Conservation (phyloP, 73 alveolate genomes). For the Paramecium octaurelia region DNA sequence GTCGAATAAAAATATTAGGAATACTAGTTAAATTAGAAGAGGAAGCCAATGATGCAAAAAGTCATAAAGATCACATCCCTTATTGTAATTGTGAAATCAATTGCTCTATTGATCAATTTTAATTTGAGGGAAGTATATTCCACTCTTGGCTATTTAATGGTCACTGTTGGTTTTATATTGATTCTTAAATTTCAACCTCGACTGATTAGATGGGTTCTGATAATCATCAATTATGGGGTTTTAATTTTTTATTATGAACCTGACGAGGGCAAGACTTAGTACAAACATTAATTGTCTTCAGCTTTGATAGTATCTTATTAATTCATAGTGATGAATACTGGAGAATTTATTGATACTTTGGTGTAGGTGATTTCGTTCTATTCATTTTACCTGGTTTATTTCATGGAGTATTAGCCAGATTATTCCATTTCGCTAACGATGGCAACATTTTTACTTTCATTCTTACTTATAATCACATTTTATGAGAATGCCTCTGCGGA, state of each 20-base stretch:
- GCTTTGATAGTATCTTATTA: not conserved
- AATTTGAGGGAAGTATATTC: not conserved
- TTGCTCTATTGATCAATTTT: not conserved
- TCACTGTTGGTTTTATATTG: not conserved
- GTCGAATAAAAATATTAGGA: not conserved
- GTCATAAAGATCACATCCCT: not conserved
- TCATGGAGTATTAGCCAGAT: not conserved
- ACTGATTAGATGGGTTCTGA: not conserved
- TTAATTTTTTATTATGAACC: not conserved
- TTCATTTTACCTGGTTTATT: not conserved
- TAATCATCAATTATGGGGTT: not conserved
- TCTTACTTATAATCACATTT: not conserved
- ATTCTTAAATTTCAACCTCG: not conserved
- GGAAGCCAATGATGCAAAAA: not conserved
- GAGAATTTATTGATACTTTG: not conserved
- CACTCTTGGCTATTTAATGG: not conserved
- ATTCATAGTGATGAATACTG: not conserved
- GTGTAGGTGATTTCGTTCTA: not conserved
- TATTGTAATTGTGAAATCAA: not conserved
- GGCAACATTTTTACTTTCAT: not conserved
- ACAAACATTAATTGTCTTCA: not conserved
- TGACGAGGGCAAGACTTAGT: not conserved
- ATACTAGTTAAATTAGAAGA: not conserved
- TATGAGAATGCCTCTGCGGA: not conserved
- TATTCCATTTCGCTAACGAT: not conserved